Base-by-base conservation (phyloP, 495 filamentous ascomycete species). In the Penicillium goetzii region DNA sequence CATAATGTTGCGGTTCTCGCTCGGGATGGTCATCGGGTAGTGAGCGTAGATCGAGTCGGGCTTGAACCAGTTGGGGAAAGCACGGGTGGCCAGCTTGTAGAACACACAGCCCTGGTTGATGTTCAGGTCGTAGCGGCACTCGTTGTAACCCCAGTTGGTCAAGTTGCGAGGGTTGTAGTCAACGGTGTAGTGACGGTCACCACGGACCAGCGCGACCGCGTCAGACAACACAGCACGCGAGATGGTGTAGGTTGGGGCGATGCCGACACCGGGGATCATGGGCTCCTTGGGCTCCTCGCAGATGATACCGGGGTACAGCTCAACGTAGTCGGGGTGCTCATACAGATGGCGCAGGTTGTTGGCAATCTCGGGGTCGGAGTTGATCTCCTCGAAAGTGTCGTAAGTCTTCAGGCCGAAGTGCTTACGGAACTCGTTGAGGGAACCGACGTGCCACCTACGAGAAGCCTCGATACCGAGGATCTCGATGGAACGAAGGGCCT, bases 1-100 rank as follows among this genome's bases (percentile, higher is more conserved):
- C 70, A 89, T 83, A 64, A 96, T 94, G 67, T 85, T 86, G 43
- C 79, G 74, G 66, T 90, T 95, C 74, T 95, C 92, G 33, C 75
- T 67, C 11, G 90, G 89, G 26, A 90, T 87, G 7, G 90, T 92
- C 85, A 96, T 90, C 5, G 92, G 92, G 70, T 90, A 95, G 67
- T 92, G 90, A n/a, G 91, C 91, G 62, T 95, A 96, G 61, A 93
- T 86, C 1, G 90, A 93, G 75, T 95, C 89, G 32, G 78, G 70
- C 72, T 88, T 89, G 85, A 91, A 94, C 71, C 88, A 86, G 64
- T 89, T 84, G 2, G 92, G 92, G 82, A 96, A 92, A 3, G 91
- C 89, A 23, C 89, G 83, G 52, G 89, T 76, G 55, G 92, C 88
- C 56, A 96, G 80, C 78, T 94, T 96, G 79, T 93, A 93, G 73